Base-by-base conservation (phyloP, 2,329 filamentous ascomycete genomes). In the Tolypocladium capitatum region DNA sequence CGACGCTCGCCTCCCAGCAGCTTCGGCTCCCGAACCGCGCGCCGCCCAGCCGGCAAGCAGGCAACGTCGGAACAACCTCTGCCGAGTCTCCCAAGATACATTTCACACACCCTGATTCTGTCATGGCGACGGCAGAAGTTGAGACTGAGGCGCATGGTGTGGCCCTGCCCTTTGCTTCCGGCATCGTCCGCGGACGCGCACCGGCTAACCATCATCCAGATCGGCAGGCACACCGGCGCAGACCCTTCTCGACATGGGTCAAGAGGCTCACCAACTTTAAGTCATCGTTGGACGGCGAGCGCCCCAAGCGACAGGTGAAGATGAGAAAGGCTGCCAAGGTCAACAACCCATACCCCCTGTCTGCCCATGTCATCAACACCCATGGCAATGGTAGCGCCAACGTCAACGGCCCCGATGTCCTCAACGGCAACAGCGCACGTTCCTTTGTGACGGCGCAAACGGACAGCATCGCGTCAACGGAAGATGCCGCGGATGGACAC, bases 321-420 rank as follows among this genome's bases (percentile, higher is more conserved):
- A 58, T 63, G 66, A 86, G 83, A 66, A 74, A 72, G 43, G 63
- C 68, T 18, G 69, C 72, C 45, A 80, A 81, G 59, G 83, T 84
- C 64, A 94, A 95, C 72, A 91, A 91, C 61, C 90, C 90, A n/a
- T 96, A 96, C 60, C 86, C 86, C 9, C 76, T 91, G 57, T 94
- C 88, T 2, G 86, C 85, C 49, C 76, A 75, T 41, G 60, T 80
- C 49, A 55, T 59, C 48, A 52, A 61, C 35, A 52, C 48, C 46
- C 53, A 56, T 47, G 53, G 53, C 30, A 55, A 55, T 47, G 49
- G 50, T 27, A 52, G 52, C 27, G 51, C 45, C 35, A 53, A 62
- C 35, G 51, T 49, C 48, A 50, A 53, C 49, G 51, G 52, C 27
- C 54, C 52, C 31, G 52, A 48, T 43, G 49, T 54, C 40, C 36